Evolutionary conservation across 176 grass and related monocot species (phyloP).

Genomic region (Rhipidocladum racemiflorum): DNA sequence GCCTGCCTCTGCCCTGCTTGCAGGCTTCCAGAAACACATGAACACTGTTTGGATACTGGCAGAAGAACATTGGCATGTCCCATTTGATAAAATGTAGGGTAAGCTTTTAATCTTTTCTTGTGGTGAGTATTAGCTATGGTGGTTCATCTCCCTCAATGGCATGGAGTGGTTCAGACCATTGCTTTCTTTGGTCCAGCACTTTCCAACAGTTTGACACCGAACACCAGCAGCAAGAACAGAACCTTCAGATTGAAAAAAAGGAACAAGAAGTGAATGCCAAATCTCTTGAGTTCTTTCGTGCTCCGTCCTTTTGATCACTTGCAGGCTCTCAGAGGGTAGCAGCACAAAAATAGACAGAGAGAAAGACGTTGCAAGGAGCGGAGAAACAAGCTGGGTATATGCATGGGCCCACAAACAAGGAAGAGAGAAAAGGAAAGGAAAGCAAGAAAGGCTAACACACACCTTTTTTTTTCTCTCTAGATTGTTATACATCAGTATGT

Average conservation of each 20-base stretch:
- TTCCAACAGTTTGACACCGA: constrained; percentile 41
- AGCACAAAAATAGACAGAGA: neutral
- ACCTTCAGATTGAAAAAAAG: neutral
- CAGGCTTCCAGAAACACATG: too few relatives aligned
- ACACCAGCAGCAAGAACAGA: neutral
- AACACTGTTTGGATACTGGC: neutral
- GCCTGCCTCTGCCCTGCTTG: too few relatives aligned
- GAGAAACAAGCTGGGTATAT: neutral
- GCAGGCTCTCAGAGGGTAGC: neutral
- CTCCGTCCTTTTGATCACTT: constrained; percentile 21
- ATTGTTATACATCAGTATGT: neutral
- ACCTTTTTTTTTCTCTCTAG: neutral
- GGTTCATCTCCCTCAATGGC: constrained; percentile 32
- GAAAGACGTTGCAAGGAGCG: constrained; percentile 3
- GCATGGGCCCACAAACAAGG: neutral
- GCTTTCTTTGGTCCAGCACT: constrained; percentile 9
- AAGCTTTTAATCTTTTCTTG: constrained; percentile 2
- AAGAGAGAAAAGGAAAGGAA: neutral
- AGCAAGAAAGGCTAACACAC: constrained; percentile 23
- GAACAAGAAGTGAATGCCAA: neutral
- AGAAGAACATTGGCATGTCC: neutral
- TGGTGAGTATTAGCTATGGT: constrained; percentile 27
- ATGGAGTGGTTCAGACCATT: constrained; percentile 5
- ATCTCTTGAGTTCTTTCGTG: constrained; percentile 13
- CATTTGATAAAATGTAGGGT: constrained; percentile 9